These are phyloP conservation scores for Tilletia horrida DNA, from an alignment of 1,284 basidiomycete genomes.

Conservation along the genomic window DNA sequence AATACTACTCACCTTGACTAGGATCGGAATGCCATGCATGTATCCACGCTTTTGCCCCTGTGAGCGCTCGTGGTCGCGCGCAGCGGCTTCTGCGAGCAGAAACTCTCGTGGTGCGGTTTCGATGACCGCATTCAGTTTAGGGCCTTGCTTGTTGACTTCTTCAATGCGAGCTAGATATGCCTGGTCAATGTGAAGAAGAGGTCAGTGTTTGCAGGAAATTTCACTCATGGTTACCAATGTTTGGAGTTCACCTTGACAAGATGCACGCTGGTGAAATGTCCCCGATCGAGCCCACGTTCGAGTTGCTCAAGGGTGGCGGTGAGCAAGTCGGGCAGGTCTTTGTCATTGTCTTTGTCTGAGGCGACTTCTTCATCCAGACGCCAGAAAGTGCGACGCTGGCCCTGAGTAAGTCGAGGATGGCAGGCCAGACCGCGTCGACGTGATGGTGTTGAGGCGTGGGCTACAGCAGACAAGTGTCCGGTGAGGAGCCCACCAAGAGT, in stretches of 20 bases:
- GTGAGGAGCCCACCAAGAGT: not conserved
- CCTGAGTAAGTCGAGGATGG: not conserved
- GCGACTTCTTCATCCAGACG: not conserved
- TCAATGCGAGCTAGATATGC: slow-evolving; percentile 69
- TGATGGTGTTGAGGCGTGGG: not conserved
- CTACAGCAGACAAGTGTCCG: not conserved
- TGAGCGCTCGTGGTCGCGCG: slow-evolving; percentile 63
- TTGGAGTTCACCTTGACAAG: slow-evolving; percentile 64
- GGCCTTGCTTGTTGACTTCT: slow-evolving; percentile 62
- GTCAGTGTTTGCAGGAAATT: too few relatives aligned
- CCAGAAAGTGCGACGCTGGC: not conserved
- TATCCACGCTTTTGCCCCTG: slow-evolving; percentile 60
- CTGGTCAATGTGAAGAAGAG: slow-evolving; percentile 46
- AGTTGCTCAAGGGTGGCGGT: slow-evolving; percentile 65
- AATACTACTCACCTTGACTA: slow-evolving; percentile 62
- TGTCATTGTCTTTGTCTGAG: not conserved
- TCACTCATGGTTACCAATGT: not conserved
- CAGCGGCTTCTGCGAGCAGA: slow-evolving; percentile 55
- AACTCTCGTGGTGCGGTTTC: slow-evolving; percentile 63
- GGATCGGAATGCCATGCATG: slow-evolving; percentile 68
- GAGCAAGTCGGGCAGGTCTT: slow-evolving; percentile 62
- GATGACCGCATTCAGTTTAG: slow-evolving; percentile 64
- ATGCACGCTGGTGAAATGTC: slow-evolving; percentile 65
- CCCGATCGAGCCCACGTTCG: slow-evolving; percentile 61
- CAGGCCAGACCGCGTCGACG: not conserved